Evolutionary conservation across 108 stramenopile genomes (phyloP).

Genomic region (Hondaea fermentalgiana): DNA sequence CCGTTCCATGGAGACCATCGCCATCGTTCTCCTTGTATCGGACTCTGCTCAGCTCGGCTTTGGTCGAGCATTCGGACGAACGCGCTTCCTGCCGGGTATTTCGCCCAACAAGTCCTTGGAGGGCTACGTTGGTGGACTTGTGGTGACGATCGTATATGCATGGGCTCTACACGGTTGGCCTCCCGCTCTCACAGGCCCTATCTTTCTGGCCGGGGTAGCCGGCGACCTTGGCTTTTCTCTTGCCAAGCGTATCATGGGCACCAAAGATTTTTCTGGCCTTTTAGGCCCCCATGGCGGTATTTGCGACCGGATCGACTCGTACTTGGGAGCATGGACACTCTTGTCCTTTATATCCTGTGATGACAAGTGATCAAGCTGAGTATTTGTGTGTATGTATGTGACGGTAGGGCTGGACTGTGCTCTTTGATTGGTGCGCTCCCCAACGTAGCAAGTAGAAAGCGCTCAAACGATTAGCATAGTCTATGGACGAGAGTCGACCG

Average conservation of each 20-base stretch:
- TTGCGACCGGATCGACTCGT: neutral
- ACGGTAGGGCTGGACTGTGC: too few relatives aligned
- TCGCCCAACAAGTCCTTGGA: slow-evolving; percentile 6
- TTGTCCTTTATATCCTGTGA: neutral
- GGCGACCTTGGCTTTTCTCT: neutral
- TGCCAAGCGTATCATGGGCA: neutral
- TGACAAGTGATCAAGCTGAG: too few relatives aligned
- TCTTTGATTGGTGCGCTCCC: too few relatives aligned
- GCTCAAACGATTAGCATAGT: too few relatives aligned
- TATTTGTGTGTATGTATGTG: too few relatives aligned
- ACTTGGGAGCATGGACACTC: neutral
- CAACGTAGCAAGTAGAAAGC: too few relatives aligned
- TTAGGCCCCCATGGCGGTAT: neutral
- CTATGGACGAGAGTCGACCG: too few relatives aligned
- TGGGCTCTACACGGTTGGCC: neutral
- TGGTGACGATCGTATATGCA: neutral
- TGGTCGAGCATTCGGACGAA: neutral
- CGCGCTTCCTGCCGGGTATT: neutral
- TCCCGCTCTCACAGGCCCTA: neutral
- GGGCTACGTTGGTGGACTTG: neutral
- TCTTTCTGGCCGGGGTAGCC: neutral
- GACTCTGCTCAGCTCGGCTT: slow-evolving; percentile 9
- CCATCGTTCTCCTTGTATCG: neutral
- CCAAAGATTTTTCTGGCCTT: neutral
- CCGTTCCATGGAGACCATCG: neutral